Conservation (phyloP, 148 eudicot genomes). For the Spergularia bocconei region DNA sequence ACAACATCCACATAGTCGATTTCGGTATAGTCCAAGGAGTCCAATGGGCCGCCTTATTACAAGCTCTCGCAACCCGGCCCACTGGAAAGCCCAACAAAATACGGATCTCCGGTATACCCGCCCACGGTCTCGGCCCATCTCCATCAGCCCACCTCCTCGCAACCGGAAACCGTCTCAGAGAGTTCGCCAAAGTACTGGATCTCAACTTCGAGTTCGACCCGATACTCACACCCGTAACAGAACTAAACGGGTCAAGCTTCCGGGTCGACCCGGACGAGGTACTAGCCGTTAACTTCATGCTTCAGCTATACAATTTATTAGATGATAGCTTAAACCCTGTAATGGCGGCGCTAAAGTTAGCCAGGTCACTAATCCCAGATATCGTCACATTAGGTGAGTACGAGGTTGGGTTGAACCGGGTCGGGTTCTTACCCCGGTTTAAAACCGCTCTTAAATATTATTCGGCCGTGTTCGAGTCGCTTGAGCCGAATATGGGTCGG, state of each 20-base stretch:
- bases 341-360: conserved; percentile 52
- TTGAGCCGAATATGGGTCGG: conserved; percentile 62
- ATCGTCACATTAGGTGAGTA: conserved; percentile 82
- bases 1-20: conserved; percentile 75
- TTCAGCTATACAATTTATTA: conserved; percentile 64
- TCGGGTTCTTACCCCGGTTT: conserved; percentile 48
- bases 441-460: conserved; percentile 58
- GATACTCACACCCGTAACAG: conserved; percentile 46
- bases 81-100: conserved; percentile 67
- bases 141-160: conserved; percentile 45
- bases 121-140: conserved; percentile 50
- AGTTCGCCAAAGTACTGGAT: conserved; percentile 61
- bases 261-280: conserved; percentile 60
- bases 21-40: conserved; percentile 90
- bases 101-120: conserved; percentile 86
- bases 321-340: conserved; percentile 45
- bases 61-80: conserved; percentile 83
- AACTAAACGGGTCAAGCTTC: conserved; percentile 46
- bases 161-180: conserved; percentile 72
- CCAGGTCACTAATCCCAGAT: conserved; percentile 61
- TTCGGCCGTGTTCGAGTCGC: conserved; percentile 65
- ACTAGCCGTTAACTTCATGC: conserved; percentile 82
- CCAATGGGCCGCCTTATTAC: conserved; percentile 90
- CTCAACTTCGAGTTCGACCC: conserved; percentile 66
- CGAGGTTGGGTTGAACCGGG: conserved; percentile 70